A percentile compares a stretch with the other conserved stretches of the same genome.
phyloP scores from a whole-genome alignment of 768 basidiomycete species.

The Xanthoconium purpureum region DNA sequence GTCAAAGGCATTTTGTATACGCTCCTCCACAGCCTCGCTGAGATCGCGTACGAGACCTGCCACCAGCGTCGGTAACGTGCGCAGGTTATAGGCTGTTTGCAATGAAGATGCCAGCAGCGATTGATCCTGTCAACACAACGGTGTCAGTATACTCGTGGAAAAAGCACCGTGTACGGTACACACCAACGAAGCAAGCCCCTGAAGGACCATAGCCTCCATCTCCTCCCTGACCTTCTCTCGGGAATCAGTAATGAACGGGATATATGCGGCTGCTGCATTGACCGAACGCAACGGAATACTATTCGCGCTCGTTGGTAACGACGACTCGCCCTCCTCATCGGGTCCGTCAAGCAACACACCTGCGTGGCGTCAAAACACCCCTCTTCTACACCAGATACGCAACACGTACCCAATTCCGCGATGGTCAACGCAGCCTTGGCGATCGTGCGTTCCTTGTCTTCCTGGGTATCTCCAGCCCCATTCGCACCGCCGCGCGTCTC shows the following conservation, averaged over 20 bases:
- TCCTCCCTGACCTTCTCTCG: slow-evolving; percentile 69
- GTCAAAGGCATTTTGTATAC: slow-evolving; percentile 84
- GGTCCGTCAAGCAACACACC: slow-evolving; percentile 52
- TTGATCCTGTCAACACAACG: slow-evolving; percentile 61
- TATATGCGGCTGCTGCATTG: slow-evolving; percentile 63
- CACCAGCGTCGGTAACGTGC: slow-evolving; percentile 79
- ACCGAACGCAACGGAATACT: slow-evolving; percentile 69
- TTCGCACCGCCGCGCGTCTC: not conserved
- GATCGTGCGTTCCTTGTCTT: slow-evolving; percentile 82
- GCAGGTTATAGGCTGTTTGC: slow-evolving; percentile 93
- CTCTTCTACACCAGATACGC: not conserved
- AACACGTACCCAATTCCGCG: slow-evolving; percentile 78
- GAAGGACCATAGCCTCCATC: slow-evolving; percentile 89
- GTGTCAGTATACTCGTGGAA: not conserved
- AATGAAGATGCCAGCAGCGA: slow-evolving; percentile 87
- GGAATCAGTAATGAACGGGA: slow-evolving; percentile 70
- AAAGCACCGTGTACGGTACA: slow-evolving; percentile 24
- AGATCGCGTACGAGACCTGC: slow-evolving; percentile 75
- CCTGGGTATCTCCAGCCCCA: slow-evolving; percentile 45
- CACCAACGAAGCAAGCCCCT: slow-evolving; percentile 75
- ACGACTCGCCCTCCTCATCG: slow-evolving; percentile 14
- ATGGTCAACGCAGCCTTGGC: slow-evolving; percentile 94
- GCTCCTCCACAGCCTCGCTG: slow-evolving; percentile 76
- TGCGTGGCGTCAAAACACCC: slow-evolving; percentile 22
- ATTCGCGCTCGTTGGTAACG: slow-evolving; percentile 16